Evolutionary conservation across 768 basidiomycete genomes (phyloP).

Genomic region (Pleurotus pulmonarius): DNA sequence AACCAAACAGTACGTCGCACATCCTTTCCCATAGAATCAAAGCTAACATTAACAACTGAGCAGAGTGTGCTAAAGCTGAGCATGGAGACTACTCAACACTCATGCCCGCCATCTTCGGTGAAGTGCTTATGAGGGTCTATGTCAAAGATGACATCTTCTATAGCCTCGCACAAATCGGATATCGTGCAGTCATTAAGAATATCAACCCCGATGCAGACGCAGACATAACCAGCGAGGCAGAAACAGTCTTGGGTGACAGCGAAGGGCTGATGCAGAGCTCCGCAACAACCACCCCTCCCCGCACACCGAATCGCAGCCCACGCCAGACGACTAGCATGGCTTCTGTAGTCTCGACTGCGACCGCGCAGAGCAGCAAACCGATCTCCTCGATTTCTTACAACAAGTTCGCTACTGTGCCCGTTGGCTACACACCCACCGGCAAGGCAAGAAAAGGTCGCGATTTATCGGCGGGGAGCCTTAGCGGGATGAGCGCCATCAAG

Average conservation of each 20-base stretch:
- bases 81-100: conserved; percentile 61
- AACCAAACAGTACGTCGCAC: conserved; percentile 45
- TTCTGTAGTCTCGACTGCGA: not conserved
- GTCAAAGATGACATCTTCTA: conserved; percentile 47
- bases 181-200: conserved; percentile 1
- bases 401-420: conserved; percentile 4
- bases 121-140: conserved; percentile 66
- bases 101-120: conserved; percentile 64
- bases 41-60: not conserved
- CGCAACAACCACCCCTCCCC: not conserved
- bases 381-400: not conserved
- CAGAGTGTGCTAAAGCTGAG: conserved; percentile 42
- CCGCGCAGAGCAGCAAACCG: too few species aligned
- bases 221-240: not conserved
- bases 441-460: not conserved
- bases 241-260: not conserved
- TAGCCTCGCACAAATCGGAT: not conserved
- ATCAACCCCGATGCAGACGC: conserved; percentile 1
- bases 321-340: not conserved
- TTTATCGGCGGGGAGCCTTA: not conserved
- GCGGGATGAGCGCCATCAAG: not conserved
- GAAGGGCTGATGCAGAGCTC: not conserved
- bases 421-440: not conserved
- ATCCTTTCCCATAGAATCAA: too few species aligned
- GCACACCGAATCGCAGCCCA: not conserved